These are phyloP conservation scores for Globisporangium ultimum DNA, from an alignment of 352 stramenopile species.

Conservation along the genomic window DNA sequence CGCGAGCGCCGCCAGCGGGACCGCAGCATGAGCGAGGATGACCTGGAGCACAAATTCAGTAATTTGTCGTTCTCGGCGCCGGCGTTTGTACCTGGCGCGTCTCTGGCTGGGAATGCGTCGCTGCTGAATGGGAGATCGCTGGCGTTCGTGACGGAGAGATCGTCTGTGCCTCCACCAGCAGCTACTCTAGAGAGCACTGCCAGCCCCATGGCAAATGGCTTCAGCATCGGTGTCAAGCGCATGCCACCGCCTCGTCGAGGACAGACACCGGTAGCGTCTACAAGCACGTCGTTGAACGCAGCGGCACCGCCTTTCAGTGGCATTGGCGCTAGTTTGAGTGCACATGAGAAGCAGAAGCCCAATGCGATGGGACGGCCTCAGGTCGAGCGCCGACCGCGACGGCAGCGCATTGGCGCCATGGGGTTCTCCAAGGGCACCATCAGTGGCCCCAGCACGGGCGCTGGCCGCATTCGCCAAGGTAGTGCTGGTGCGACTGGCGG, in stretches of 20 bases:
- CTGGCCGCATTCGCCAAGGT: conserved; percentile 16
- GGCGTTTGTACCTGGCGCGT: conserved; percentile 41
- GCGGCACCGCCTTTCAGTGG: no score
- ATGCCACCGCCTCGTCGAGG: conserved; percentile 2
- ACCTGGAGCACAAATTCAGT: conserved; percentile 66
- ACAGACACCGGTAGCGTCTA: not conserved
- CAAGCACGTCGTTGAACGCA: not conserved
- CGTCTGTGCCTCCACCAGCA: conserved; percentile 6
- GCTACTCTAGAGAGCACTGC: conserved; percentile 11
- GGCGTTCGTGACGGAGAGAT: conserved; percentile 48
- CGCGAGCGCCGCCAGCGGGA: conserved; percentile 59
- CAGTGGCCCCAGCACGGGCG: conserved; percentile 5
- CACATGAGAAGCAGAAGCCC: conserved; percentile 8
- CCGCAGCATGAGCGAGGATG: conserved; percentile 45
- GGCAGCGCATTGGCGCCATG: conserved; percentile 51
- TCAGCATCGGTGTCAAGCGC: conserved; percentile 1
- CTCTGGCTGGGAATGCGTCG: not conserved
- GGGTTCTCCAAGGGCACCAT: conserved; percentile 25
- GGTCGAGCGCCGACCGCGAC: conserved; percentile 32
- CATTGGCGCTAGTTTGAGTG: not conserved
- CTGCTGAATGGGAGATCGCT: conserved; percentile 30
- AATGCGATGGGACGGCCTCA: conserved; percentile 7
- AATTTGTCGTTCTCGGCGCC: conserved; percentile 50
- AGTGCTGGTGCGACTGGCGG: conserved; percentile 15
- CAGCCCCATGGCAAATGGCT: conserved; percentile 9